Evolutionary conservation across 2,329 filamentous ascomycete species (phyloP).

Genomic region (Davidsoniella eucalypti): DNA sequence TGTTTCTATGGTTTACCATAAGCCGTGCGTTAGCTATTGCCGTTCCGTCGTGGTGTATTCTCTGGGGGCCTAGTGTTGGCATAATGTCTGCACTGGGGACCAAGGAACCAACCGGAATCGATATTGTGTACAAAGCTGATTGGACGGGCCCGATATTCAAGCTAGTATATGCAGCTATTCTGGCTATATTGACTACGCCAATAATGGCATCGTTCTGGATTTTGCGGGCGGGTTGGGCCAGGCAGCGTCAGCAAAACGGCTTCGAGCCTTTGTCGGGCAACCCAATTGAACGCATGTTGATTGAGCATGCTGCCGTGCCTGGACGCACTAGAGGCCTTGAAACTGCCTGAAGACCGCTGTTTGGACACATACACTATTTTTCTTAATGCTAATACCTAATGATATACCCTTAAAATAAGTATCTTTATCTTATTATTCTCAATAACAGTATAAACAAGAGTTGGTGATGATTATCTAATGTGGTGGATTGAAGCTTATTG

Average conservation of each 20-base stretch:
- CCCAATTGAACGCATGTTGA: background rate
- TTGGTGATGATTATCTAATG: no score
- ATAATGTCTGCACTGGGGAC: conserved; percentile 25
- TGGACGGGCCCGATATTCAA: conserved; percentile 37
- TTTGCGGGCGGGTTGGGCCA: conserved; percentile 24
- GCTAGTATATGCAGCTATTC: conserved; percentile 28
- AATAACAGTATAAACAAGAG: no score
- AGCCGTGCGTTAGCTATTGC: conserved; percentile 22
- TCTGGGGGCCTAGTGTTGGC: conserved; percentile 29
- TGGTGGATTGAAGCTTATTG: no score
- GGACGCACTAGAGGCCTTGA: no score
- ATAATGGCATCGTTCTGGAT: conserved; percentile 34
- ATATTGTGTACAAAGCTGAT: conserved; percentile 26
- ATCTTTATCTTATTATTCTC: no score
- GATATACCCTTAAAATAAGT: no score
- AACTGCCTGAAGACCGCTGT: no score
- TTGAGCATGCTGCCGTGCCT: no score
- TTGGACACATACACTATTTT: no score
- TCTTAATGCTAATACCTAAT: no score
- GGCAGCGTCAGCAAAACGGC: background rate
- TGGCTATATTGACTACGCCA: conserved; percentile 31
- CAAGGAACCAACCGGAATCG: conserved; percentile 19
- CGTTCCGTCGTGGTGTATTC: conserved; percentile 24
- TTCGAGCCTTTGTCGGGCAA: background rate
- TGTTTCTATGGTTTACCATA: conserved; percentile 28